Conservation (phyloP, 208 protist species). For the Endotrypanum monterogeii region DNA sequence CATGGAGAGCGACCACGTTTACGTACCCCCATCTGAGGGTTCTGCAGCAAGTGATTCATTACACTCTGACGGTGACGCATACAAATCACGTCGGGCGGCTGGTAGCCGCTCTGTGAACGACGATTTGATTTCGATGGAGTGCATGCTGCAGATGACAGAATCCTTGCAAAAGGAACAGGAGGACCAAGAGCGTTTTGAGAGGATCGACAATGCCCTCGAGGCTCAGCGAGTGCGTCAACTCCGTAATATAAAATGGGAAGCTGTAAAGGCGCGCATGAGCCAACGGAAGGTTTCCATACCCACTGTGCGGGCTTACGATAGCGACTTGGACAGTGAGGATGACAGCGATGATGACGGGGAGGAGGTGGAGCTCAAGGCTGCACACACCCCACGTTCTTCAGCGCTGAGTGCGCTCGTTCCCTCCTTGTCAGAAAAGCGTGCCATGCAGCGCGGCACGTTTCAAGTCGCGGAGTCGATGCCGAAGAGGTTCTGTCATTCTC, state of each 20-base stretch:
- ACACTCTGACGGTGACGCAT: not conserved
- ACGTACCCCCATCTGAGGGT: not conserved
- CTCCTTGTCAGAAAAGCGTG: slow-evolving; percentile 28
- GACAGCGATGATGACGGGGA: slow-evolving; percentile 28
- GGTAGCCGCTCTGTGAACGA: not conserved
- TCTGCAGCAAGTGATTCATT: not conserved
- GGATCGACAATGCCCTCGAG: not conserved
- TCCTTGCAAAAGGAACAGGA: slow-evolving; percentile 28
- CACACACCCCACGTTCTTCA: not conserved
- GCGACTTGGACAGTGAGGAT: slow-evolving; percentile 26
- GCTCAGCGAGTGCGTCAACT: slow-evolving; percentile 23
- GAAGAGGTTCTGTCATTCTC: slow-evolving; percentile 34
- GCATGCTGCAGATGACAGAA: slow-evolving; percentile 20
- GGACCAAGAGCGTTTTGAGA: slow-evolving; percentile 2
- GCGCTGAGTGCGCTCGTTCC: slow-evolving; percentile 15
- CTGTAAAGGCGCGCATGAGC: slow-evolving; percentile 42
- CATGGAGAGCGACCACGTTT: slow-evolving; percentile 14
- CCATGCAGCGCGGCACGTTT: slow-evolving; percentile 10
- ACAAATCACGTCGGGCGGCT: not conserved
- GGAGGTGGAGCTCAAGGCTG: not conserved
- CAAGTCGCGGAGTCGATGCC: slow-evolving; percentile 18
- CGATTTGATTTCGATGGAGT: slow-evolving; percentile 18
- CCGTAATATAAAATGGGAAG: slow-evolving; percentile 37
- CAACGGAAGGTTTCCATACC: slow-evolving; percentile 8
- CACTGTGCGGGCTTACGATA: slow-evolving; percentile 26